Evolutionary conservation across 352 stramenopile genomes (phyloP), one percentile per base, ranked within the genome.

Genomic region (Pythium brassicae): DNA sequence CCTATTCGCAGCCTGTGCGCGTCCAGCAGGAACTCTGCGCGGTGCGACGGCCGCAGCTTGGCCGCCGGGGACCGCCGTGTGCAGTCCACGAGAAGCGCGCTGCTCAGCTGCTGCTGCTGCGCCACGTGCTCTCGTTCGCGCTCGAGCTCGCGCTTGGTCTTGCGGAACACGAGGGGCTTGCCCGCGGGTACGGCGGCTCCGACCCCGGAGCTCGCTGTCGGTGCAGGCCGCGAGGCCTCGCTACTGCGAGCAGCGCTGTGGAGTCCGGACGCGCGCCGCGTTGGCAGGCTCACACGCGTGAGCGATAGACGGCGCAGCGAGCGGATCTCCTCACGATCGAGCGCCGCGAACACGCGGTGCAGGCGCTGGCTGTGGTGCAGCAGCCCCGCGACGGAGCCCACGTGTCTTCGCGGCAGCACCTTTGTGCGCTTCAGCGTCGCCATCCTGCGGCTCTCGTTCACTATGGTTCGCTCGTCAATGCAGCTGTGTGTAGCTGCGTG

Each of bases 91-190:
- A 50, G 54, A 23, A 54, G 43, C 11, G 45, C 34, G 14, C 15
- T 48, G 17, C 61, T 23, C 7, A 64, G 40, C 5, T 63, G 59
- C 15, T 61, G 54, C 20, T 75, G 58, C 37, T 51, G 46, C 11
- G 10, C 22, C 19, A n/a, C 17, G 4, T 39, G 54, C 10, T 37
- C 62, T 52, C 58, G 58, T n/a, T 85, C 72, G 34, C 69, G 61
- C 34, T 84, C 69, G 8, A 82, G 57, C 53, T 85, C 74, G 1
- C 69, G 65, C 57, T 82, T 85, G 19, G 74, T 85, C 56, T 82
- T 85, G 20, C 74, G 63, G 35, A 82, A 85, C 34, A 77, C 62
- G 0, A 84, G 50, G 11, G 66, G 71, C 32, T 76, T 46, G 44
- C 57, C 50, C 26, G 50, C 25, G 0, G 59, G 45, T 3, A 26